Evolutionary conservation across 2,329 filamentous ascomycete genomes (phyloP), one percentile per base, ranked within the genome.

Genomic region (Coniochaeta prunicola): DNA sequence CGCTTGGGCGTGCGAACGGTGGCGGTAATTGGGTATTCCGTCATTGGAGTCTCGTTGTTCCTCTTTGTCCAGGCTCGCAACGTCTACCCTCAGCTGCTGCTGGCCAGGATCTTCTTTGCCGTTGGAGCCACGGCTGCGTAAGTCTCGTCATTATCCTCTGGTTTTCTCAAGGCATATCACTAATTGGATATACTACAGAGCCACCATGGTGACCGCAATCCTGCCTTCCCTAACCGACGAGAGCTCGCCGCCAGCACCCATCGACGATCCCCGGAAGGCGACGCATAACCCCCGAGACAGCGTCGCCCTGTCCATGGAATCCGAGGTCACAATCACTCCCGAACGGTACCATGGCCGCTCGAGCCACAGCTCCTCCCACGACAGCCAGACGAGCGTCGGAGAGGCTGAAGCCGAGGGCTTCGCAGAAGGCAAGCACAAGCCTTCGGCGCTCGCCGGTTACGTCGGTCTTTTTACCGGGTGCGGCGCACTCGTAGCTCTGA

Each of bases 201-300:
- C 92, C 15, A 97, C 94, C 1, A 99, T 99, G 94, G 94, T 99
- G 21, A 97, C 94, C 9, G 94, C 94, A 3, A 91, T 96, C 53
- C 79, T 99, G 26, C 94, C 94, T 1, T 87, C 82, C 12, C 74
- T 88, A 64, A 86, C 84, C 5, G 81, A 82, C 62, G 81, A 84
- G 33, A 74, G 69, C 40, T 69, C 68, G 59, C 59, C 62, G n/a
- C 33, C 33, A n/a, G 24, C 31, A 64, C 56, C 57, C 33, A 57
- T 54, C 60, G 63, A 57, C 61, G 68, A 66, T 36, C 57, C 57
- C 1, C 69, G 66, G 34, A 77, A 77, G 65, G 68, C 71, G 13
- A 63, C 70, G 7, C 73, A 73, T 53, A 73, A 71, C 53, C 67
- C 78, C 24, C 77, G 86, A 53, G 77, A 84, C 66, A 88, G 84